Evolutionary conservation across 169 alveolate genomes (phyloP).

Genomic region (Blepharisma undulans): DNA sequence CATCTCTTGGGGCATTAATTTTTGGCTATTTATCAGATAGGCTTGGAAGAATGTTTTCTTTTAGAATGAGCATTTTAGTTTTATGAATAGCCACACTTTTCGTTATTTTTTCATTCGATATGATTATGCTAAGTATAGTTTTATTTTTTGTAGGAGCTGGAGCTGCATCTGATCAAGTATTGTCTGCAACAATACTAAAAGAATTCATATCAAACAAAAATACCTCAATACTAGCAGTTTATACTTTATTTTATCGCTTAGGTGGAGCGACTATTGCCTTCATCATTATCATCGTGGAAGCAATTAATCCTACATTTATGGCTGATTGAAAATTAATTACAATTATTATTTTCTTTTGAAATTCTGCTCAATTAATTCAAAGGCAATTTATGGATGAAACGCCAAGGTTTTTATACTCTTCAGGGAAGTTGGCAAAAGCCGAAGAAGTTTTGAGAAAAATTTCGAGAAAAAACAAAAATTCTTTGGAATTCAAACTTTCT

Average conservation of each 20-base stretch:
- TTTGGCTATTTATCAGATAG: slow-evolving; percentile 6
- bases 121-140: background rate
- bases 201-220: background rate
- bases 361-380: background rate
- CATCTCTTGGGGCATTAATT: background rate
- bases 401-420: background rate
- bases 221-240: background rate
- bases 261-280: background rate
- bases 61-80: background rate
- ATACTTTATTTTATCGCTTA: background rate
- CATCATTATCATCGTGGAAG: background rate
- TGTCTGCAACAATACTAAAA: background rate
- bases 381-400: slow-evolving; percentile 28
- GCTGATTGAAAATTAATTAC: background rate
- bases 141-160: background rate
- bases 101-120: background rate
- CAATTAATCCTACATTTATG: background rate
- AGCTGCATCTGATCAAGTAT: background rate
- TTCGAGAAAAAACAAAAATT: background rate
- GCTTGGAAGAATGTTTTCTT: slow-evolving; percentile 3
- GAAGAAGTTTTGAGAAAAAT: background rate
- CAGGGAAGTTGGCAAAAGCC: background rate
- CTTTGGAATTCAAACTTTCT: background rate
- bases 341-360: background rate
- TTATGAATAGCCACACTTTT: background rate